Evolutionary conservation across 1,139 yeast genomes (phyloP).

Genomic region (Hemisphaericaspora subhashii): DNA sequence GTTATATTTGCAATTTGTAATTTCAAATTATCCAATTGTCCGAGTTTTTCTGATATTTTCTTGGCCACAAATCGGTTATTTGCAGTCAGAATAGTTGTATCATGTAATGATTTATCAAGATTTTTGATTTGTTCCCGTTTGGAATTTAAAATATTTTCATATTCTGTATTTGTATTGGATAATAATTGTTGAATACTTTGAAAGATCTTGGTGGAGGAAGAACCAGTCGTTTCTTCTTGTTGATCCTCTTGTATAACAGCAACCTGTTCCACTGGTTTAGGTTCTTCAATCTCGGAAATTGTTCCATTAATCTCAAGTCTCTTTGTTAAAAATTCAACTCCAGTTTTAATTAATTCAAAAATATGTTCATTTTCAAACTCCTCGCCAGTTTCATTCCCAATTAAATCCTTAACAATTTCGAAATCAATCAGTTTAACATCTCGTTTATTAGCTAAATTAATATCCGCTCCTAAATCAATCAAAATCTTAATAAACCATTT

Average conservation of each 20-base stretch:
- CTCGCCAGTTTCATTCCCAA: constrained; percentile 16
- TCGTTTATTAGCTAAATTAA: constrained; percentile 72
- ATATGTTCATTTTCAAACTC: constrained; percentile 29
- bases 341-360: constrained; percentile 37
- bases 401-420: constrained; percentile 53
- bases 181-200: constrained; percentile 44
- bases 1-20: constrained; percentile 45
- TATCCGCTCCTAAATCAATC: constrained; percentile 84
- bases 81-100: constrained; percentile 46
- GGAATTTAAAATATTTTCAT: constrained; percentile 37
- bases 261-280: constrained; percentile 13
- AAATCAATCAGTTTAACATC: constrained; percentile 87
- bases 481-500: constrained; percentile 78
- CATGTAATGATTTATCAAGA: constrained; percentile 40
- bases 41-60: constrained; percentile 39
- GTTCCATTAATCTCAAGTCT: constrained; percentile 26
- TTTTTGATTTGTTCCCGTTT: constrained; percentile 39
- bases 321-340: constrained; percentile 33
- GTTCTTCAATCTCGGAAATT: constrained; percentile 23
- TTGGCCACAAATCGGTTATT: constrained; percentile 42
- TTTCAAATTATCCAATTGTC: constrained; percentile 42
- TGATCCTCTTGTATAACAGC: constrained; percentile 12
- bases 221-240: constrained; percentile 1
- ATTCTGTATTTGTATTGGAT: constrained; percentile 40
- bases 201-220: constrained; percentile 35